A percentile compares a stretch with the other conserved stretches of the same genome.
Evolutionary conservation across 306 rosid genomes (phyloP).

Genomic region (Adenanthera pavonina): DNA sequence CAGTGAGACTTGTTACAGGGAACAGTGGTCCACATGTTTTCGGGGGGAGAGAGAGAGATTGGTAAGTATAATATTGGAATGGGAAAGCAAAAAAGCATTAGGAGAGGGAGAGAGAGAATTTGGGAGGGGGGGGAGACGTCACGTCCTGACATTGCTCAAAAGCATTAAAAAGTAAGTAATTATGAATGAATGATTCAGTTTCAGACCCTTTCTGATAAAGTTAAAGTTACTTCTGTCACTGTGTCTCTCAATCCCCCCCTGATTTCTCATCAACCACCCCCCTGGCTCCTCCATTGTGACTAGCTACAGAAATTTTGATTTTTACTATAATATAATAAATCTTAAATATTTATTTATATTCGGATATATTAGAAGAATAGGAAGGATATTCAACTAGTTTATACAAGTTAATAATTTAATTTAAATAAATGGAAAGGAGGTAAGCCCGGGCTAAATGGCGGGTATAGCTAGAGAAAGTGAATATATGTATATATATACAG

Average conservation of each 20-base stretch:
- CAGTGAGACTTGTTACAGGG: slow-evolving; percentile 8
- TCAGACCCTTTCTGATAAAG: slow-evolving; percentile 62
- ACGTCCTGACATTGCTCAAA: slow-evolving; percentile 55
- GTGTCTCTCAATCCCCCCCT: slow-evolving; percentile 11
- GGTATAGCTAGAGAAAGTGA: slow-evolving; percentile 54
- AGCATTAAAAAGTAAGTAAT: slow-evolving; percentile 66
- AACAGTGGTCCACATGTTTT: slow-evolving; percentile 49
- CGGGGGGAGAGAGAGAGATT: not conserved
- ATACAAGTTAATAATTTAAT: not conserved
- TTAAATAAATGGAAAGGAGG: not conserved
- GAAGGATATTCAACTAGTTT: no score
- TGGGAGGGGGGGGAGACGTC: slow-evolving; percentile 42
- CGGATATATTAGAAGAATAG: no score
- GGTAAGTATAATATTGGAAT: not conserved
- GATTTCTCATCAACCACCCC: slow-evolving; percentile 11
- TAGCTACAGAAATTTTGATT: no score
- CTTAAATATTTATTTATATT: no score
- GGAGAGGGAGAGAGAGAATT: slow-evolving; percentile 46
- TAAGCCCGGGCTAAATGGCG: slow-evolving; percentile 70
- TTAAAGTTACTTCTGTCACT: slow-evolving; percentile 55
- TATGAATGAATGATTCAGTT: slow-evolving; percentile 86
- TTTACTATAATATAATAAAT: no score
- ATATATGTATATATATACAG: not conserved
- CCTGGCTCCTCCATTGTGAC: no score
- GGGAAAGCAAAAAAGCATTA: slow-evolving; percentile 44